These are phyloP conservation scores for Ogataea paraovalis DNA, from an alignment of 805 yeast genomes.

Conservation along the genomic window DNA sequence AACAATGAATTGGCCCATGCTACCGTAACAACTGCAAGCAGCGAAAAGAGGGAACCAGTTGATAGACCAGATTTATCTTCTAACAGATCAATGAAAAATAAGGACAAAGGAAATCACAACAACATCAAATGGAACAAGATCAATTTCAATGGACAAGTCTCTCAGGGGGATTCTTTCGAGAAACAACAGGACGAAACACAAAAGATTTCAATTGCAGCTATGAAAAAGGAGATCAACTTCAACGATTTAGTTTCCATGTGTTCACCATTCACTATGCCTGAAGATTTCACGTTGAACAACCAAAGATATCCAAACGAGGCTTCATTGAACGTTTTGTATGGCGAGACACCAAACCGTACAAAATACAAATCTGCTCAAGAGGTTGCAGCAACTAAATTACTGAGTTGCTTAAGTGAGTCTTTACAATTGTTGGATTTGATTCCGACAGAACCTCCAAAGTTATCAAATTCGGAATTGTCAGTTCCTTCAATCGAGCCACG, in stretches of 20 bases:
- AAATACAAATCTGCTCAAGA: constrained; percentile 6
- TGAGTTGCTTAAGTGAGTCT: constrained; percentile 8
- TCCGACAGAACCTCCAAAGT: neutral
- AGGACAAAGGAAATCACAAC: neutral
- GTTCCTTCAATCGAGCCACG: neutral
- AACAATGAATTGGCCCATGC: neutral
- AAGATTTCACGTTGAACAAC: constrained; percentile 7
- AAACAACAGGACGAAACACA: neutral
- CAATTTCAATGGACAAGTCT: neutral
- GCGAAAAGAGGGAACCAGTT: neutral
- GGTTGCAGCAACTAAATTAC: constrained; percentile 8
- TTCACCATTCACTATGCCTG: constrained; percentile 22
- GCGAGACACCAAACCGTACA: constrained; percentile 6
- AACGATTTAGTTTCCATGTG: constrained; percentile 21
- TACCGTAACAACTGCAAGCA: neutral
- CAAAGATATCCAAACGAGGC: constrained; percentile 9
- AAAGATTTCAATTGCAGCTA: neutral
- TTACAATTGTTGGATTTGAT: constrained; percentile 11
- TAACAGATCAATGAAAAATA: neutral
- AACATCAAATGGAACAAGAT: constrained; percentile 1
- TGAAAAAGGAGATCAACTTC: neutral
- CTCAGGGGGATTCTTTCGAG: neutral
- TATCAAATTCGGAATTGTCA: neutral
- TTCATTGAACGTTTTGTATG: constrained; percentile 9
- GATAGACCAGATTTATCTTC: neutral